A percentile compares a stretch with the other conserved stretches of the same genome.
Conservation (phyloP, 257 asterid species). For the Plantago ovata region DNA sequence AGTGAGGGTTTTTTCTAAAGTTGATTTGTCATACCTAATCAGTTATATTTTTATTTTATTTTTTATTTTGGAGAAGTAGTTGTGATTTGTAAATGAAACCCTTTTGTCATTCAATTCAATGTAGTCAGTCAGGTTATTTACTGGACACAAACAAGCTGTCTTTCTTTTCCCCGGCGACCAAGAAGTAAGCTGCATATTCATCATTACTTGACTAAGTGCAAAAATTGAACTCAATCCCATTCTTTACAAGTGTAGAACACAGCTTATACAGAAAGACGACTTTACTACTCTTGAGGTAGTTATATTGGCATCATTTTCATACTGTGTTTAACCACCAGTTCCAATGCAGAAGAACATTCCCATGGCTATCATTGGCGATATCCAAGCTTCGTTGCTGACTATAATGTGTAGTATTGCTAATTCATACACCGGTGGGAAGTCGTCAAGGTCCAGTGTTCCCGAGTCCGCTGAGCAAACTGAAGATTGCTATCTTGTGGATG, state of each 20-base stretch:
- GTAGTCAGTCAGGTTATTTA: constrained; percentile 5
- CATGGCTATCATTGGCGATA: constrained; percentile 54
- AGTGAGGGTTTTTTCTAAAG: too few relatives aligned
- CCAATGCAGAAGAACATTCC: constrained; percentile 61
- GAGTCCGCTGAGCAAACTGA: constrained; percentile 62
- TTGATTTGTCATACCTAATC: too few relatives aligned
- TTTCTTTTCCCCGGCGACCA: background rate
- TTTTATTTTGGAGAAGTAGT: too few relatives aligned
- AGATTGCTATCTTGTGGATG: constrained; percentile 66
- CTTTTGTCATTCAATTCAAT: background rate
- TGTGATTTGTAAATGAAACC: background rate
- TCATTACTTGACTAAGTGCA: too few relatives aligned
- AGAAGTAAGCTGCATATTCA: too few relatives aligned
- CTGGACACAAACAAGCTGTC: background rate
- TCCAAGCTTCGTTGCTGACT: constrained; percentile 67
- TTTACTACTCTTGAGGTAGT: too few relatives aligned
- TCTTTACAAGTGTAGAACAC: too few relatives aligned
- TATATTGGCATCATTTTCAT: too few relatives aligned
- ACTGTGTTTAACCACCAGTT: background rate
- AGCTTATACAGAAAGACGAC: too few relatives aligned
- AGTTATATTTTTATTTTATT: too few relatives aligned
- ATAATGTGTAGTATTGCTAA: constrained; percentile 78
- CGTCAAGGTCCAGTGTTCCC: constrained; percentile 44
- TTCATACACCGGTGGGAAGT: constrained; percentile 56
- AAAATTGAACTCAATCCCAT: too few relatives aligned